Conservation (phyloP, 208 protist species). For the Wallacemonas sp. region DNA sequence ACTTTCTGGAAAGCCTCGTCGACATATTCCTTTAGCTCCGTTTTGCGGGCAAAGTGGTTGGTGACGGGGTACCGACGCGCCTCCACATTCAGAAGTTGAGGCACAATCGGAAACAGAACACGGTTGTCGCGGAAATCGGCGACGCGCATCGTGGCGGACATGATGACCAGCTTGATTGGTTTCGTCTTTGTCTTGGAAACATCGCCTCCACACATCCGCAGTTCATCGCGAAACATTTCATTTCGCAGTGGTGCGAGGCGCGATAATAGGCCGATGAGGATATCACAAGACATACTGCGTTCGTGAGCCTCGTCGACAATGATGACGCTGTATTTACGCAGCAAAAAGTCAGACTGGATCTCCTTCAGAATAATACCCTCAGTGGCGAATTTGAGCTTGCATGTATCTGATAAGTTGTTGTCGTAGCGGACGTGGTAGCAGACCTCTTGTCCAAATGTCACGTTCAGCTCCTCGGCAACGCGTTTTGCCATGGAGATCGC, state of each 20-base stretch:
- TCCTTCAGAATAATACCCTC: constrained; percentile 99
- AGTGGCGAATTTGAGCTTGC: constrained; percentile 97
- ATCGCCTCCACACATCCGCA: constrained; percentile 50
- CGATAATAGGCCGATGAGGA: constrained; percentile 98
- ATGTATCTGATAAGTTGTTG: constrained; percentile 93
- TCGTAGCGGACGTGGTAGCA: constrained; percentile 98
- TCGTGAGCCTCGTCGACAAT: constrained; percentile 99
- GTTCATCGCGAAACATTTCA: constrained; percentile 81
- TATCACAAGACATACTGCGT: constrained; percentile 94
- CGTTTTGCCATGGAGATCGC: constrained; percentile 98
- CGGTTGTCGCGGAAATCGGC: constrained; percentile 94
- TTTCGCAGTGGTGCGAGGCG: constrained; percentile 96
- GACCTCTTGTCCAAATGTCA: constrained; percentile 88
- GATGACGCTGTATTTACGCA: constrained; percentile 96
- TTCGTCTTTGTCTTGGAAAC: constrained; percentile 59
- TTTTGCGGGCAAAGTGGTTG: constrained; percentile 96
- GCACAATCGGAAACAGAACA: constrained; percentile 93
- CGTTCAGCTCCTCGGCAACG: constrained; percentile 97
- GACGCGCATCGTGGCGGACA: constrained; percentile 94
- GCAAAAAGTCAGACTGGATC: constrained; percentile 95
- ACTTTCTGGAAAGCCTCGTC: constrained; percentile 95
- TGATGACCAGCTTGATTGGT: constrained; percentile 91
- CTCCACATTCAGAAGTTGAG: constrained; percentile 95
- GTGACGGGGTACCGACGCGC: constrained; percentile 97
- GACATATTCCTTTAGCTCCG: constrained; percentile 94